phyloP scores from a whole-genome alignment of 1,284 basidiomycete genomes.

The Ceraceosorus guamensis region DNA sequence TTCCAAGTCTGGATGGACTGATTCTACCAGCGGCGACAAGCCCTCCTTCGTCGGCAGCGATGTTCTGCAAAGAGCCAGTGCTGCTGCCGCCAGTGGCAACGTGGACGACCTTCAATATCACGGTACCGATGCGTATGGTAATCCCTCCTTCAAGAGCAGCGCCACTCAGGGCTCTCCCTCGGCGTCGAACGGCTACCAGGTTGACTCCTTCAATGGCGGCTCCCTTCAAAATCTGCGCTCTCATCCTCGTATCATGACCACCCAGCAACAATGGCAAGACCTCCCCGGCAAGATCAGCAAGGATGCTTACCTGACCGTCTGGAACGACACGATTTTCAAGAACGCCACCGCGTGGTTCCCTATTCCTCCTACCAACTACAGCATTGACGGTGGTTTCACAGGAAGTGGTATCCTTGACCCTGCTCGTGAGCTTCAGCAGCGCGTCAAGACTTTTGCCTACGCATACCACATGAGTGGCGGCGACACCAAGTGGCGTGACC shows the following conservation, averaged over 20 bases:
- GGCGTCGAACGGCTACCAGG: background rate
- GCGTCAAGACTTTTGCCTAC: slow-evolving; percentile 87
- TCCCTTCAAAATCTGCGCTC: slow-evolving; percentile 56
- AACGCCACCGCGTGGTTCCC: slow-evolving; percentile 72
- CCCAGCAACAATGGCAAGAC: slow-evolving; percentile 81
- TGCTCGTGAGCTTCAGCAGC: slow-evolving; percentile 78
- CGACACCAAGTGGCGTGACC: slow-evolving; percentile 80
- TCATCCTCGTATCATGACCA: slow-evolving; percentile 85
- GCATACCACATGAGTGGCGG: slow-evolving; percentile 76
- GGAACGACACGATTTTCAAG: slow-evolving; percentile 83
- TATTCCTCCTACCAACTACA: slow-evolving; percentile 61
- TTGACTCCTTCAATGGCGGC: slow-evolving; percentile 5
- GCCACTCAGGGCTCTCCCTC: slow-evolving; percentile 4
- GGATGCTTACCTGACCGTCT: slow-evolving; percentile 75
- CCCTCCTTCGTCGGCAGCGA: slow-evolving; percentile 22
- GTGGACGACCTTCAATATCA: slow-evolving; percentile 60
- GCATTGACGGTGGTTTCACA: slow-evolving; percentile 58
- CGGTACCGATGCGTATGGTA: slow-evolving; percentile 61
- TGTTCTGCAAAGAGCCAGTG: slow-evolving; percentile 54
- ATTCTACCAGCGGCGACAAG: slow-evolving; percentile 3
- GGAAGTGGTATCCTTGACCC: slow-evolving; percentile 86
- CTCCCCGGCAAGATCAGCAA: slow-evolving; percentile 68
- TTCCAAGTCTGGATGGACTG: slow-evolving; percentile 10
- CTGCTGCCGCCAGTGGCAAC: slow-evolving; percentile 60
- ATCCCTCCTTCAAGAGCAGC: slow-evolving; percentile 76